Evolutionary conservation across 768 basidiomycete genomes (phyloP).

Genomic region (Gloeophyllum trabeum): DNA sequence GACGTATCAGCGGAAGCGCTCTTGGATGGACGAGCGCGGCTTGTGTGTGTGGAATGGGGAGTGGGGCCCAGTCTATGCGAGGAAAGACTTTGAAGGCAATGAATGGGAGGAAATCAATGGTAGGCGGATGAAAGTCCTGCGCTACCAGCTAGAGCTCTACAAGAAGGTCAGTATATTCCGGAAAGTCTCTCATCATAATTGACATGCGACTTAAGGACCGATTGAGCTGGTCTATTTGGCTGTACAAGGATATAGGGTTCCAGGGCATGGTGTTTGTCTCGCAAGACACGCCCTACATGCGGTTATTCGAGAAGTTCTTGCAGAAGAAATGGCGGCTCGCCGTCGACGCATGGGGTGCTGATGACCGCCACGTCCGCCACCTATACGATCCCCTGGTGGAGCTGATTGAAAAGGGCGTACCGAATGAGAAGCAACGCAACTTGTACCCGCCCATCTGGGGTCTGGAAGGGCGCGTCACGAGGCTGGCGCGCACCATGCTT

Average conservation of each 20-base stretch:
- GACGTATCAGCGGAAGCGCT: conserved; percentile 23
- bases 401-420: conserved; percentile 12
- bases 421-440: conserved; percentile 28
- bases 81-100: conserved; percentile 16
- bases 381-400: conserved; percentile 11
- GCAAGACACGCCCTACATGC: conserved; percentile 26
- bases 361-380: conserved; percentile 18
- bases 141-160: conserved; percentile 29
- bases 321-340: conserved; percentile 28
- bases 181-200: no score
- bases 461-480: conserved; percentile 37
- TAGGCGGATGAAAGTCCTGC: conserved; percentile 21
- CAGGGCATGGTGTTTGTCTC: conserved; percentile 27
- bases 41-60: conserved; percentile 26
- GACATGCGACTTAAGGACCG: conserved; percentile 3
- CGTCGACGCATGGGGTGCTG: conserved; percentile 26
- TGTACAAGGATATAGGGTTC: conserved; percentile 8
- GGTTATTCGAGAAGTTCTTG: conserved; percentile 23
- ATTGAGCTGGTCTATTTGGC: conserved; percentile 9
- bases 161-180: conserved; percentile 16
- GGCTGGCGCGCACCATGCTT: conserved; percentile 56
- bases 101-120: conserved; percentile 27
- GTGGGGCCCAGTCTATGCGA: conserved; percentile 31
- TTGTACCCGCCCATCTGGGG: conserved; percentile 66
- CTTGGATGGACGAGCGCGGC: conserved; percentile 22